A percentile compares a stretch with the other conserved stretches of the same genome.
Conservation (phyloP, 306 rosid species). For the Acacia crassicarpa region DNA sequence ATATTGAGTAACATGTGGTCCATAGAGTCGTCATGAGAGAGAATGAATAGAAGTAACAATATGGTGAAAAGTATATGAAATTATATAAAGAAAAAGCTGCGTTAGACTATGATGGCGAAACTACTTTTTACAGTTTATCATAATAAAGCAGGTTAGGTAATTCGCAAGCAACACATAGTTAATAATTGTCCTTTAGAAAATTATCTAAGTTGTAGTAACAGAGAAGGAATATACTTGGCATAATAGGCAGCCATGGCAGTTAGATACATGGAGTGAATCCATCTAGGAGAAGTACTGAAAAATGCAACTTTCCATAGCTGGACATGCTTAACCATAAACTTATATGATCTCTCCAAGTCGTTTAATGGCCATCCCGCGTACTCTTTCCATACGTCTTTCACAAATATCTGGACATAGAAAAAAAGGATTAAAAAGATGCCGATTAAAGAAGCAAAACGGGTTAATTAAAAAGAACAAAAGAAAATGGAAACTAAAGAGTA, state of each 20-base stretch:
- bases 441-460: neutral
- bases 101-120: slow-evolving; percentile 13
- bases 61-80: neutral
- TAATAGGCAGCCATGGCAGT: slow-evolving; percentile 99
- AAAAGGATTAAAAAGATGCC: neutral
- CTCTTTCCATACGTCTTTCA: slow-evolving; percentile 98
- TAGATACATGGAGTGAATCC: slow-evolving; percentile 86
- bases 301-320: slow-evolving; percentile 97
- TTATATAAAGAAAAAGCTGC: neutral
- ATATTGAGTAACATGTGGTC: slow-evolving; percentile 30
- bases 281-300: slow-evolving; percentile 93
- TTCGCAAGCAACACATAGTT: neutral
- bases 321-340: slow-evolving; percentile 96
- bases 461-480: neutral
- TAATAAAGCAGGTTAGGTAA: neutral
- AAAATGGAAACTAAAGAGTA: neutral
- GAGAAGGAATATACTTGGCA: slow-evolving; percentile 65
- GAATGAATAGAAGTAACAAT: neutral
- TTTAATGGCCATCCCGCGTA: slow-evolving; percentile 98
- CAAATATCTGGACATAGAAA: slow-evolving; percentile 59
- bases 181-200: neutral
- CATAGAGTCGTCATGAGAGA: slow-evolving; percentile 32
- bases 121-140: neutral
- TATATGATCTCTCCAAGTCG: slow-evolving; percentile 92
- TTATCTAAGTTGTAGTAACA: neutral